These are phyloP conservation scores for Boeremia exigua DNA, from an alignment of 2,329 filamentous ascomycete species.

Conservation along the genomic window DNA sequence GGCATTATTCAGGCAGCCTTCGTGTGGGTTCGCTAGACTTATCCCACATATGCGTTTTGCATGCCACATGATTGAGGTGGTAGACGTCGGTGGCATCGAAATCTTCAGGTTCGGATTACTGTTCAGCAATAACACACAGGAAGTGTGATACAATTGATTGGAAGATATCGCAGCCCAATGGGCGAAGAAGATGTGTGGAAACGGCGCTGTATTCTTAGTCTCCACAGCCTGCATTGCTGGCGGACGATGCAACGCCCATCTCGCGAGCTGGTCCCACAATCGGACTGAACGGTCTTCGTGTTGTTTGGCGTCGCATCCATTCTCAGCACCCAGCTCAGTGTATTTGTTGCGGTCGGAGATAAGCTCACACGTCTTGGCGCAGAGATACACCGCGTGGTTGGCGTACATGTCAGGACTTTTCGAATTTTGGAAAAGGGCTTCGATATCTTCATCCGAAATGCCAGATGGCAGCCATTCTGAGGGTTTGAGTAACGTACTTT, in stretches of 20 bases:
- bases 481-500: conserved; percentile 58
- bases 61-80: conserved; percentile 60
- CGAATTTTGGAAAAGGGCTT: conserved; percentile 44
- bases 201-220: conserved; percentile 53
- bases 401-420: conserved; percentile 56
- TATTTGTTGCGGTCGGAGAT: conserved; percentile 58
- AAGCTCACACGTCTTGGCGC: conserved; percentile 57
- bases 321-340: conserved; percentile 55
- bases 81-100: conserved; percentile 36
- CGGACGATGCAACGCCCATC: conserved; percentile 57
- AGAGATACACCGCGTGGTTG: conserved; percentile 59
- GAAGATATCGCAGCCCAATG: conserved; percentile 63
- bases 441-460: conserved; percentile 24
- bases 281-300: conserved; percentile 56
- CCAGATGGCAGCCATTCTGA: conserved; percentile 53
- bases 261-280: conserved; percentile 59
- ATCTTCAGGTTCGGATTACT: conserved; percentile 47
- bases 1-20: conserved; percentile 63
- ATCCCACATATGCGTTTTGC: conserved; percentile 63
- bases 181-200: conserved; percentile 60
- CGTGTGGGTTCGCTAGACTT: conserved; percentile 61
- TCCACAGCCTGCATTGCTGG: conserved; percentile 56
- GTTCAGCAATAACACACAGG: conserved; percentile 60
- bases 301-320: conserved; percentile 50
- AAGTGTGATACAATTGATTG: conserved; percentile 64